These are phyloP conservation scores for Ganoderma meredithae DNA, from an alignment of 1,284 basidiomycete species.

Conservation along the genomic window DNA sequence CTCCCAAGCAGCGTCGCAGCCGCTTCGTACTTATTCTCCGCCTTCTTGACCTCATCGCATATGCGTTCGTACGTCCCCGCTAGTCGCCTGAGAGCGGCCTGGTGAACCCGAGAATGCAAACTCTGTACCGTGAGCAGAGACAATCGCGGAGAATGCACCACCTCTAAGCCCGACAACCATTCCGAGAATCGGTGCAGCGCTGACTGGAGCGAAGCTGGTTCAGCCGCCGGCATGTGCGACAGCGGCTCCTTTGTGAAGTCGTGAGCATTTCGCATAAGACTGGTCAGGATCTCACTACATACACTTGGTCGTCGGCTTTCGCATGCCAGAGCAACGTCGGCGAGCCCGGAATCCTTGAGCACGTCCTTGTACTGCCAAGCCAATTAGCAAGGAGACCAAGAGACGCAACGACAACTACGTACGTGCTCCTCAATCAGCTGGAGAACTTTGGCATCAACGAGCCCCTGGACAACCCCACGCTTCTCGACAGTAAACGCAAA, in stretches of 20 bases:
- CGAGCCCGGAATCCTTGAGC: slow-evolving; percentile 78
- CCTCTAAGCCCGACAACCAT: slow-evolving; percentile 73
- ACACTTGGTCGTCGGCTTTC: slow-evolving; percentile 62
- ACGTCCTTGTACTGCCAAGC: slow-evolving; percentile 70
- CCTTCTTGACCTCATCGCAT: slow-evolving; percentile 77
- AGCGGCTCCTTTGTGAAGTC: slow-evolving; percentile 66
- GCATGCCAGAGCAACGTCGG: slow-evolving; percentile 67
- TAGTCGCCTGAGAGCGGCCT: slow-evolving; percentile 72
- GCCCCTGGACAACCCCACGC: slow-evolving; percentile 60
- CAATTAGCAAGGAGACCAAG: slow-evolving; percentile 10
- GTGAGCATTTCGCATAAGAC: background rate
- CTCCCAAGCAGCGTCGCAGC: slow-evolving; percentile 87
- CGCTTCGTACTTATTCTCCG: slow-evolving; percentile 87
- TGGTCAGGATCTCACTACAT: slow-evolving; percentile 37
- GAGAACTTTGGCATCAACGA: slow-evolving; percentile 72
- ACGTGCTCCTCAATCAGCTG: slow-evolving; percentile 85
- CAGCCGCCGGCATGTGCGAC: slow-evolving; percentile 65
- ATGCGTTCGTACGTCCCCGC: slow-evolving; percentile 74
- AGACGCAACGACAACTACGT: slow-evolving; percentile 42
- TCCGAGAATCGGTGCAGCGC: slow-evolving; percentile 67
- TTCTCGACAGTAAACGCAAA: slow-evolving; percentile 79
- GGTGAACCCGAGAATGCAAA: slow-evolving; percentile 77
- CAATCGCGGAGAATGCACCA: slow-evolving; percentile 83
- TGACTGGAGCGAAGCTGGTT: slow-evolving; percentile 60
- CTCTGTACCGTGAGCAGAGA: slow-evolving; percentile 73